Base-by-base conservation (phyloP, 176 grass and related monocot species). In the Raddia distichophylla region DNA sequence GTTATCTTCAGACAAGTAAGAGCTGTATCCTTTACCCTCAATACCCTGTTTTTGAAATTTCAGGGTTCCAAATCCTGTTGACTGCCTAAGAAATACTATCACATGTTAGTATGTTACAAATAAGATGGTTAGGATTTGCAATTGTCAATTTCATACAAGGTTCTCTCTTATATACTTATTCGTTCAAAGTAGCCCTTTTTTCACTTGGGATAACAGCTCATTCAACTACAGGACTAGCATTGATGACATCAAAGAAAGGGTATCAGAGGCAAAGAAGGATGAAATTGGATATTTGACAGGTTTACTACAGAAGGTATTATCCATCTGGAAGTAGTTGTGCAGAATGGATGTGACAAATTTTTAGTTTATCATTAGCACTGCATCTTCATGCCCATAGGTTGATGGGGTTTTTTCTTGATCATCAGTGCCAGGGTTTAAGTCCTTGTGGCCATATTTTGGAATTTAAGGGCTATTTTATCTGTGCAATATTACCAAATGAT, bases 1-100 rank as follows among this genome's bases (percentile, higher is more conserved):
- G 14, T 64, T 94, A 74, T 81, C 89, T 89, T 59, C 72, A 67
- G 86, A 89, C 75, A 89, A 94, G 92, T 91, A 94, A 75, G 92
- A 32, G 58, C 1, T 0, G 1, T 44, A 69, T 73, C 34, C 33
- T 85, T 76, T 56, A 54, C 57, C 56, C 64, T 71, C 76, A 19
- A 52, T 43, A 56, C 5, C 20, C 17, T 48, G 20, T 64, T 80
- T 55, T 35, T 52, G 1, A 42, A 62, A 64, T 74, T 58, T 50
- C 40, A 17, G 53, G 44, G 62, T 37, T 85, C 12, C 13, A 68
- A 70, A 78, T 86, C 10, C 12, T 58, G 9, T 59, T 50, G 32
- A 82, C 4, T 82, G 52, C 43, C 0, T 73, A 53, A 43, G 52
- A 52, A 73, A 37, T 52, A 44, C 0, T 22, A 33, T 15, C 45